Conservation (phyloP, 139 green algal genomes). For the Picochlorum sp. region DNA sequence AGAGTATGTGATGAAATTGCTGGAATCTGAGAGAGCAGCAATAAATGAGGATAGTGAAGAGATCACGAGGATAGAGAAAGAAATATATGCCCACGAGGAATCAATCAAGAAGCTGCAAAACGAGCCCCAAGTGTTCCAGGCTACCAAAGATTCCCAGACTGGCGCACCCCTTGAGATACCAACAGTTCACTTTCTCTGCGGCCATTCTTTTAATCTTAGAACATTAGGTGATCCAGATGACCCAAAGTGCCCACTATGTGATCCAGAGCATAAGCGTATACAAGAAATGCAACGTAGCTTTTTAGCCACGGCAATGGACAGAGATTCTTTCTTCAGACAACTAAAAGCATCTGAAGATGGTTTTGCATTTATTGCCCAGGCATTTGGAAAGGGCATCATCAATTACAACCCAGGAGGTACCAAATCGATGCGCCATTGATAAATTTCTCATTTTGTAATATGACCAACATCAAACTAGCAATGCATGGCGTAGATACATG, state of each 20-base stretch:
- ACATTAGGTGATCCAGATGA: constrained; percentile 71
- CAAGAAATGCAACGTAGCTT: constrained; percentile 53
- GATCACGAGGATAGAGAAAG: constrained; percentile 39
- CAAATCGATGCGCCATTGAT: not conserved
- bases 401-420: constrained; percentile 23
- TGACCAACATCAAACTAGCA: no score
- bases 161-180: constrained; percentile 79
- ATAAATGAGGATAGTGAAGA: constrained; percentile 57
- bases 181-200: constrained; percentile 91
- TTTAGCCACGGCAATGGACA: constrained; percentile 27
- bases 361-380: constrained; percentile 79
- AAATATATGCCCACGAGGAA: constrained; percentile 31
- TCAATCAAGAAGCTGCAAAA: constrained; percentile 2
- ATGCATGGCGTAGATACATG: not conserved
- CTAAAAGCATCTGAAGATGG: constrained; percentile 66
- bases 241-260: constrained; percentile 76
- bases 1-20: constrained; percentile 53
- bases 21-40: constrained; percentile 34
- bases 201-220: constrained; percentile 83
- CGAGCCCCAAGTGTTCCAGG: constrained; percentile 80
- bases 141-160: constrained; percentile 56
- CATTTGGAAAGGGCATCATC: constrained; percentile 75
- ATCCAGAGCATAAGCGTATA: constrained; percentile 56
- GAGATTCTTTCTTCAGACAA: constrained; percentile 88
- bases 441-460: not conserved